These are phyloP conservation scores for Vitis amurensis DNA, from an alignment of 164 flowering plant genomes.

Conservation along the genomic window DNA sequence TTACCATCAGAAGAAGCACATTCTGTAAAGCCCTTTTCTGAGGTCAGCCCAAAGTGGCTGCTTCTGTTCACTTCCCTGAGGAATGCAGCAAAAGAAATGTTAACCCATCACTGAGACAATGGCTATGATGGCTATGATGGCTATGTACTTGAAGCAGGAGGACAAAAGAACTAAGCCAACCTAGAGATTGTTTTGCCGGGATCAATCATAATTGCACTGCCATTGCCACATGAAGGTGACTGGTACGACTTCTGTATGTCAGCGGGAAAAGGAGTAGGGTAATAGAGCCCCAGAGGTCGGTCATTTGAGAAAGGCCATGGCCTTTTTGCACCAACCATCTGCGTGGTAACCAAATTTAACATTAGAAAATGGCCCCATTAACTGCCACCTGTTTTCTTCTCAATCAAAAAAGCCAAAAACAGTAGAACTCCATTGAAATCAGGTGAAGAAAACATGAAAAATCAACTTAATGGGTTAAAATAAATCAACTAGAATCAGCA, in stretches of 20 bases:
- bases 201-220: background rate
- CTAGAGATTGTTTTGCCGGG: background rate
- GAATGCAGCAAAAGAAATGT: background rate
- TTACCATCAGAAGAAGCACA: conserved; percentile 1
- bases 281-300: background rate
- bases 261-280: background rate
- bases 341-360: background rate
- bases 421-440: background rate
- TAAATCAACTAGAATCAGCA: background rate
- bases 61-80: background rate
- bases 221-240: conserved; percentile 1
- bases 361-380: background rate
- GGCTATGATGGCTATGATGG: too few species aligned
- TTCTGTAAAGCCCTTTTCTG: conserved; percentile 2
- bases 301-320: conserved; percentile 14
- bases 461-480: too few species aligned
- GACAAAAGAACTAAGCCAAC: background rate
- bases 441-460: background rate
- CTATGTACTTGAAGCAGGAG: too few species aligned
- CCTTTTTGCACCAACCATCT: conserved; percentile 20
- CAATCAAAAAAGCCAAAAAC: background rate
- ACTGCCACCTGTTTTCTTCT: background rate
- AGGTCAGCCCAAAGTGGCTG: background rate
- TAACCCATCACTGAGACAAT: too few species aligned
- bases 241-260: conserved; percentile 1